A percentile compares a stretch with the other conserved stretches of the same genome.
phyloP scores from a whole-genome alignment of 148 eudicot genomes.

The Simmondsia chinensis region DNA sequence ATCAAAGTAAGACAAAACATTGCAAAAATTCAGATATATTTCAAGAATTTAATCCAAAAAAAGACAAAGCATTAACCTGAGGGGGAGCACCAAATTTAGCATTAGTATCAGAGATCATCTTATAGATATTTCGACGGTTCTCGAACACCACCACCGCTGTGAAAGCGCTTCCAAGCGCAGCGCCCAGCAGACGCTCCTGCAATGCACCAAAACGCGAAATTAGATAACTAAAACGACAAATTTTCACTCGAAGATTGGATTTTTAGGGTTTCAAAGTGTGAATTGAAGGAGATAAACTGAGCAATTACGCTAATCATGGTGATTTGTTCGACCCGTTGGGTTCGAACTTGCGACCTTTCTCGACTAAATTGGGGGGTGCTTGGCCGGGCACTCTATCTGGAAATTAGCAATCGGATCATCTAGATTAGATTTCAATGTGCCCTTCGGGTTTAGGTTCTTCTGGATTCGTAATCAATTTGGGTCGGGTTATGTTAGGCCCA shows the following conservation, averaged over 20 bases:
- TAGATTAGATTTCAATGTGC: too few species aligned
- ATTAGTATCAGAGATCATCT: constrained; percentile 32
- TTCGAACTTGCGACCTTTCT: neutral
- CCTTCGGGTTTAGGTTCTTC: too few species aligned
- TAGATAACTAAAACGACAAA: neutral
- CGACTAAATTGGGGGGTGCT: too few species aligned
- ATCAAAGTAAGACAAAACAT: too few species aligned
- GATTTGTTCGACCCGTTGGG: neutral
- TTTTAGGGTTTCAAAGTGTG: neutral
- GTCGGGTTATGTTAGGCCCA: too few species aligned
- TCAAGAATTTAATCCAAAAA: neutral
- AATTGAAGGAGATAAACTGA: constrained; percentile 28
- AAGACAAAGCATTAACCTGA: constrained; percentile 17
- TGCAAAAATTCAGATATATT: neutral
- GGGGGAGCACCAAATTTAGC: constrained; percentile 23
- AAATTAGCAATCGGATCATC: too few species aligned
- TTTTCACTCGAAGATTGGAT: neutral
- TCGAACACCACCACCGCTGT: constrained; percentile 36
- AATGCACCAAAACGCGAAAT: neutral
- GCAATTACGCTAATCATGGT: constrained; percentile 67
- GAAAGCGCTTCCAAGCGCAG: constrained; percentile 43
- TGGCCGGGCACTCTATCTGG: too few species aligned
- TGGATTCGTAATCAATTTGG: too few species aligned
- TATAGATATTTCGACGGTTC: constrained; percentile 42
- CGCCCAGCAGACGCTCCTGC: constrained; percentile 75